These are phyloP conservation scores for Trichothecium sympodiale DNA, from an alignment of 2,329 filamentous ascomycete species.

Conservation along the genomic window DNA sequence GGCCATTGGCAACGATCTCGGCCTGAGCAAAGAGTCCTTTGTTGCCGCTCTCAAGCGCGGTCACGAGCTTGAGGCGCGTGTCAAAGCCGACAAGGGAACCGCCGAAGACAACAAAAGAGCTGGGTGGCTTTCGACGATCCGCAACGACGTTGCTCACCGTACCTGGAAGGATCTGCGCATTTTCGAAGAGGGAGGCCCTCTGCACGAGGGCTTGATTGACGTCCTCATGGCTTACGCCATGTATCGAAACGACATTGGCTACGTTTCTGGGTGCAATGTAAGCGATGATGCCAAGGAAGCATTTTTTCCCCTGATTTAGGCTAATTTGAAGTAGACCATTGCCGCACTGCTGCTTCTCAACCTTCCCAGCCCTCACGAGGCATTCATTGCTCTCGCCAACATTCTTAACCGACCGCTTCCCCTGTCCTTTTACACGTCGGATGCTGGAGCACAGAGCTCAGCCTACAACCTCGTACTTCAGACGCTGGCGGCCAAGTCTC, in stretches of 20 bases:
- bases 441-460: slow-evolving; percentile 55
- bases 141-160: slow-evolving; percentile 47
- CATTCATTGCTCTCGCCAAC: slow-evolving; percentile 66
- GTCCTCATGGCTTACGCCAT: slow-evolving; percentile 70
- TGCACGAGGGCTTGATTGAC: slow-evolving; percentile 58
- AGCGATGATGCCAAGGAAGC: slow-evolving; percentile 23
- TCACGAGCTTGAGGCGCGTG: slow-evolving; percentile 46
- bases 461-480: slow-evolving; percentile 60
- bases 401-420: slow-evolving; percentile 66
- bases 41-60: slow-evolving; percentile 59
- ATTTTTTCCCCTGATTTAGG: neutral
- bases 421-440: slow-evolving; percentile 63
- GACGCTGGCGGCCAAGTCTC: slow-evolving; percentile 53
- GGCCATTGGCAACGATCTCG: slow-evolving; percentile 64
- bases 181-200: slow-evolving; percentile 54
- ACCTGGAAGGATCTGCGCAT: slow-evolving; percentile 66
- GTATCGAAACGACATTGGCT: slow-evolving; percentile 75
- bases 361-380: slow-evolving; percentile 47
- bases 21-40: slow-evolving; percentile 56
- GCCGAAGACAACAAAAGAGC: slow-evolving; percentile 44
- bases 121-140: slow-evolving; percentile 53
- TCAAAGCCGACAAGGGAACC: slow-evolving; percentile 37
- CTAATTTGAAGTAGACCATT: slow-evolving; percentile 41
- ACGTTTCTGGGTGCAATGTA: slow-evolving; percentile 64
- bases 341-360: slow-evolving; percentile 66